Percentiles rank a stretch among this genome's conserved stretches.
Evolutionary conservation across 2,329 filamentous ascomycete genomes (phyloP).

Genomic region (Clarireedia monteithiana): DNA sequence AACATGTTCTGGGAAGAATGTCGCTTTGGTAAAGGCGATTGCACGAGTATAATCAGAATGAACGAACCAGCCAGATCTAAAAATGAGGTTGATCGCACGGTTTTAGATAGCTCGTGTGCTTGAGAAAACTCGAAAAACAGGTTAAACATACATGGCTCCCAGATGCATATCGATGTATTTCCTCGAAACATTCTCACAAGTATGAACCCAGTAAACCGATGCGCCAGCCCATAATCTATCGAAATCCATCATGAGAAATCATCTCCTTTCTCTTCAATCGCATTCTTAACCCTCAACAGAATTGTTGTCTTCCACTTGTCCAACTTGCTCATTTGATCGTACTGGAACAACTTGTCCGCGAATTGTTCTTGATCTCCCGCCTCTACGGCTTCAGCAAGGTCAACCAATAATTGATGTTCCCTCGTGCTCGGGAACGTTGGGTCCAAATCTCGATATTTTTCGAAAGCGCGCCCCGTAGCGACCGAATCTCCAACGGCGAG

Average conservation of each 20-base stretch:
- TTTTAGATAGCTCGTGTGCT: no score
- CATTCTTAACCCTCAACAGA: conserved; percentile 73
- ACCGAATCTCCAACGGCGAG: conserved; percentile 68
- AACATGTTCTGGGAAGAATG: no score
- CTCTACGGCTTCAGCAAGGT: conserved; percentile 69
- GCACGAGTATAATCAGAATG: no score
- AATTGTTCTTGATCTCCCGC: conserved; percentile 75
- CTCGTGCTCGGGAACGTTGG: conserved; percentile 67
- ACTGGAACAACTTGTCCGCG: conserved; percentile 79
- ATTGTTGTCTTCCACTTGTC: conserved; percentile 96
- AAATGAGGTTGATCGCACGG: no score
- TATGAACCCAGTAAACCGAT: background rate
- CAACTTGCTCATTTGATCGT: conserved; percentile 84
- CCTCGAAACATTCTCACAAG: background rate
- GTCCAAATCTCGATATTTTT: conserved; percentile 75
- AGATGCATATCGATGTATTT: background rate
- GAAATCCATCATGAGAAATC: conserved; percentile 51
- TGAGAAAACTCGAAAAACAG: no score
- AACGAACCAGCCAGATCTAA: no score
- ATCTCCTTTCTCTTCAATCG: conserved; percentile 64
- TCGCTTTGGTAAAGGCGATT: no score
- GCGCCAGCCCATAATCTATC: conserved; percentile 1
- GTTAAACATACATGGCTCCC: no score
- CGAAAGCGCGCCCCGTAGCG: conserved; percentile 68
- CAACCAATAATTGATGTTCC: conserved; percentile 73